Evolutionary conservation across 106 monocot genomes (phyloP).

Genomic region (Dendrobium huoshanense): DNA sequence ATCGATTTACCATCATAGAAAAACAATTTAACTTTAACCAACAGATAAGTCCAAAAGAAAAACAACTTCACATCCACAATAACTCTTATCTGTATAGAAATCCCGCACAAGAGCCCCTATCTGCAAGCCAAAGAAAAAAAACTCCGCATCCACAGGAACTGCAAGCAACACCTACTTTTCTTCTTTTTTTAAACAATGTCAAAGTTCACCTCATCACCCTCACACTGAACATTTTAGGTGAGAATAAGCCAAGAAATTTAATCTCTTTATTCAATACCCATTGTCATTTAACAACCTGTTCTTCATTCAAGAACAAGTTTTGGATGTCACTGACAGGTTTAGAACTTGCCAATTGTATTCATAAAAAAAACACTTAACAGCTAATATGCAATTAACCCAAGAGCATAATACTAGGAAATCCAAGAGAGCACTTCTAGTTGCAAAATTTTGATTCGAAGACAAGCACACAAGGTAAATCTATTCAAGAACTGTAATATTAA

Average conservation of each 20-base stretch:
- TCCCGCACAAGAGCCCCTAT: no score
- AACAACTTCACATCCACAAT: no score
- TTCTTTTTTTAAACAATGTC: no score
- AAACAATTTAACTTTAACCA: background rate
- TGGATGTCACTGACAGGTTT: background rate
- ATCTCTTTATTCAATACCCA: background rate
- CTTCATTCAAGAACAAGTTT: background rate
- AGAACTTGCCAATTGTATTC: background rate
- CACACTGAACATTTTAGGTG: background rate
- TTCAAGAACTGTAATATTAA: background rate
- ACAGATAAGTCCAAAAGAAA: background rate
- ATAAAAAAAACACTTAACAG: background rate
- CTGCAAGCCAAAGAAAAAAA: no score
- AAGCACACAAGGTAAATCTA: background rate
- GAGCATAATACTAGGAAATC: background rate
- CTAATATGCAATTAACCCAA: slow-evolving; percentile 1
- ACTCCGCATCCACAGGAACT: no score
- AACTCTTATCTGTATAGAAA: no score
- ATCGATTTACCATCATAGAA: background rate
- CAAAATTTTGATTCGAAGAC: background rate
- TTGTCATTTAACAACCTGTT: slow-evolving; percentile 1
- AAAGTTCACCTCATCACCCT: background rate
- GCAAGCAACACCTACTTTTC: no score
- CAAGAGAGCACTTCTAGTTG: background rate
- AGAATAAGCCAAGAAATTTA: background rate